phyloP scores from a whole-genome alignment of 179 eudicot genomes.

The Pouteria campechiana region DNA sequence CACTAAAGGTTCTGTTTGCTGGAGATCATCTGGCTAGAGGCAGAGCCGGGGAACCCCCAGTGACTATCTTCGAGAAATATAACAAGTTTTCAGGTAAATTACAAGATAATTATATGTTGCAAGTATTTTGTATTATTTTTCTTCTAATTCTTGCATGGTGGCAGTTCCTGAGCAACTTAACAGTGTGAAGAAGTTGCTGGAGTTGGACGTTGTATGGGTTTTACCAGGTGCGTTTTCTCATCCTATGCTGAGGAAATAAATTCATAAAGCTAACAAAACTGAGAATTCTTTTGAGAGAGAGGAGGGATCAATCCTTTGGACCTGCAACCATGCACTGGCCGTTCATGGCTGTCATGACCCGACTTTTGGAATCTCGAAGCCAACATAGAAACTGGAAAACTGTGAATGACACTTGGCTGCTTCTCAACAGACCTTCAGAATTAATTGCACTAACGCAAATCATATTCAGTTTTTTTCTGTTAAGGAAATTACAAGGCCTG shows the following conservation, averaged over 20 bases:
- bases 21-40: slow-evolving; percentile 30
- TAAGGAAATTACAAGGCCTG: too few species aligned
- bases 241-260: not conserved
- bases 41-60: slow-evolving; percentile 17
- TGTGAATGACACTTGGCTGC: too few species aligned
- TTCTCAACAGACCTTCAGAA: too few species aligned
- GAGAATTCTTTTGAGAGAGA: too few species aligned
- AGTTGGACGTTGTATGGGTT: slow-evolving; percentile 40
- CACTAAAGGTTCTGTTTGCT: slow-evolving; percentile 33
- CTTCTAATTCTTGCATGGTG: not conserved
- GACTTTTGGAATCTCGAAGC: not conserved
- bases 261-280: not conserved
- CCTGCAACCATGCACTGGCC: too few species aligned
- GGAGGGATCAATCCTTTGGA: too few species aligned
- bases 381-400: too few species aligned
- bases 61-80: slow-evolving; percentile 22
- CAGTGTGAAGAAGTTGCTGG: slow-evolving; percentile 23
- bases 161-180: slow-evolving; percentile 29
- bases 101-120: not conserved
- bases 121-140: not conserved
- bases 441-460: too few species aligned
- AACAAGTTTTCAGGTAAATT: slow-evolving; percentile 36
- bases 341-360: too few species aligned
- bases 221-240: slow-evolving; percentile 29
- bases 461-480: too few species aligned